Percentiles rank a stretch among this genome's conserved stretches.
These are phyloP conservation scores for Verbena officinalis DNA, from an alignment of 257 asterid genomes.

Conservation along the genomic window DNA sequence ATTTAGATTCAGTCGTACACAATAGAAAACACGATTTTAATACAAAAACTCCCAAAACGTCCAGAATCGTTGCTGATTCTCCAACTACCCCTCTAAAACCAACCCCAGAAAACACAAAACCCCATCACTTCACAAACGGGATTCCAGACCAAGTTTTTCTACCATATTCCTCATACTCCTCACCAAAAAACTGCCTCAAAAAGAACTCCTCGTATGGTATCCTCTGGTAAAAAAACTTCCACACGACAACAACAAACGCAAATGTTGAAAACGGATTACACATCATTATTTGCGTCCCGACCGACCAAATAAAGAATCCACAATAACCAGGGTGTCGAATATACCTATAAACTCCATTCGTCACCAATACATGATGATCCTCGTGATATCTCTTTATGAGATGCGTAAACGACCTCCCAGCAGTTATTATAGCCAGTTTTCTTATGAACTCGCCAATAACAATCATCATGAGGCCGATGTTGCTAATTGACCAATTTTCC, in stretches of 20 bases:
- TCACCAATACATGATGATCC: constrained; percentile 55
- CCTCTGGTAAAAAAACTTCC: constrained; percentile 50
- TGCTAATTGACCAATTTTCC: constrained; percentile 58
- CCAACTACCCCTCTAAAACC: no score
- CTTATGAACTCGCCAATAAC: constrained; percentile 60
- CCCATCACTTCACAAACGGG: constrained; percentile 53
- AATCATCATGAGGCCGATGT: constrained; percentile 52
- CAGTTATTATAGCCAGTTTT: constrained; percentile 61
- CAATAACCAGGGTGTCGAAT: constrained; percentile 60
- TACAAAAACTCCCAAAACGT: no score
- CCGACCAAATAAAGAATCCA: constrained; percentile 38
- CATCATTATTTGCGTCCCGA: constrained; percentile 49
- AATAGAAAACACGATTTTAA: no score
- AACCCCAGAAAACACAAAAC: neutral
- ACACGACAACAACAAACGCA: constrained; percentile 51
- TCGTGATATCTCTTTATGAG: constrained; percentile 50
- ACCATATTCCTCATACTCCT: constrained; percentile 51
- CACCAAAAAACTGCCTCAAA: constrained; percentile 48
- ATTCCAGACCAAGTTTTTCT: constrained; percentile 48
- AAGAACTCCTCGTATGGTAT: constrained; percentile 48
- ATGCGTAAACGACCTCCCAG: constrained; percentile 61
- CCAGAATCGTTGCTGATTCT: no score
- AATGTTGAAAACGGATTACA: constrained; percentile 57
- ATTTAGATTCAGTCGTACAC: no score
- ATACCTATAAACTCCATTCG: constrained; percentile 47